Evolutionary conservation across 225 moss, liverwort and hornwort genomes (phyloP).

Genomic region (Lunularia cruciata): DNA sequence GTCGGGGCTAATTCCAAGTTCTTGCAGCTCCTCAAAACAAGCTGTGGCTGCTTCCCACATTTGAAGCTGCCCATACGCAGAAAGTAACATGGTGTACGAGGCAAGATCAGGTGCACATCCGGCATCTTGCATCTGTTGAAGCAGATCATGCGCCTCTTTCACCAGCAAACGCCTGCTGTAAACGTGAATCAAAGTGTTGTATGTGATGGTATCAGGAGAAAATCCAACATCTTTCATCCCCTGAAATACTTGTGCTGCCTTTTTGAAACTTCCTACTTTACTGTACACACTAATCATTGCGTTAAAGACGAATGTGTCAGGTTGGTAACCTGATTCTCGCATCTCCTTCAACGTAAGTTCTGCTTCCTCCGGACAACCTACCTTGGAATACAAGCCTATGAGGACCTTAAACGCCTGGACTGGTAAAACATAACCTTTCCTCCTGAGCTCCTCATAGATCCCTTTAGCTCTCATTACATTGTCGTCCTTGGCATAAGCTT

Average conservation of each 20-base stretch:
- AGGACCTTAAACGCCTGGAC: constrained; percentile 41
- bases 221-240: constrained; percentile 51
- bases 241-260: constrained; percentile 53
- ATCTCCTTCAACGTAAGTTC: constrained; percentile 45
- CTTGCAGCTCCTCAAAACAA: constrained; percentile 44
- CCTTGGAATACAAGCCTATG: constrained; percentile 45
- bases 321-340: constrained; percentile 45
- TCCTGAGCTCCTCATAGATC: constrained; percentile 41
- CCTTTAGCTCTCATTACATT: constrained; percentile 38
- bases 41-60: constrained; percentile 56
- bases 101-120: constrained; percentile 49
- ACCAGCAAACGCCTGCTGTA: constrained; percentile 47
- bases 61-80: constrained; percentile 45
- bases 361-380: constrained; percentile 49
- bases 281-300: constrained; percentile 53
- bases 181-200: constrained; percentile 51
- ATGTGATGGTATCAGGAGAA: constrained; percentile 47
- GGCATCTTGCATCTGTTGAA: constrained; percentile 49
- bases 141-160: constrained; percentile 44
- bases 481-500: constrained; percentile 39
- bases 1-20: constrained; percentile 29
- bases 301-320: constrained; percentile 54
- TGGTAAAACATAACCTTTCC: constrained; percentile 36
- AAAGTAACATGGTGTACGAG: constrained; percentile 45
- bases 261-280: constrained; percentile 40